Conservation (phyloP, 1,284 basidiomycete genomes). For the Moesziomyces globuligerus region DNA sequence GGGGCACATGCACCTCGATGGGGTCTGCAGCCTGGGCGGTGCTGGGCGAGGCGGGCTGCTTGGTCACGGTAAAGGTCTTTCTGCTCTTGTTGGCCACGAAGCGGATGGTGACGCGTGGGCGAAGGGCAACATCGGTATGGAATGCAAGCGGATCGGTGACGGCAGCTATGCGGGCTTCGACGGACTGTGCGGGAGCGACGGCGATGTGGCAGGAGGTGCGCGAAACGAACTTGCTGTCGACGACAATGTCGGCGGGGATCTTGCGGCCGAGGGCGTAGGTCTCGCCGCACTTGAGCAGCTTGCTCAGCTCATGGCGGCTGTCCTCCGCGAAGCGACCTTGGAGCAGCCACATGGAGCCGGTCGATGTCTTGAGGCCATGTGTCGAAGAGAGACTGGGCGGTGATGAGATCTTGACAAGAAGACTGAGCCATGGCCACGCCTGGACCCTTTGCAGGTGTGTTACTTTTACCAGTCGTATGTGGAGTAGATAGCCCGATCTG, state of each 20-base stretch:
- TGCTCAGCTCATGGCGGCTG: conserved; percentile 36
- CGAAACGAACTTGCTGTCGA: conserved; percentile 55
- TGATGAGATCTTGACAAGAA: not conserved
- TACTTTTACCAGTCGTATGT: conserved; percentile 8
- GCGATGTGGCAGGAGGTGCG: conserved; percentile 40
- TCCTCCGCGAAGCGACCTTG: conserved; percentile 49
- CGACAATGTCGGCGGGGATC: conserved; percentile 54
- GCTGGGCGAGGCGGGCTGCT: conserved; percentile 6
- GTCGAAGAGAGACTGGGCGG: not conserved
- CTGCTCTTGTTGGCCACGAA: conserved; percentile 52
- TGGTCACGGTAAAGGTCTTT: conserved; percentile 29
- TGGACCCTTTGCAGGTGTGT: conserved; percentile 12
- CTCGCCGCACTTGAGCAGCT: conserved; percentile 51
- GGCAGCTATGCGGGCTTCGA: conserved; percentile 4
- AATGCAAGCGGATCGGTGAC: conserved; percentile 20
- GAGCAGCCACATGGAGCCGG: conserved; percentile 49
- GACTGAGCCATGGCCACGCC: too few relatives aligned
- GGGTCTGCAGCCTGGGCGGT: conserved; percentile 4
- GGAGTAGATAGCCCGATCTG: conserved; percentile 6
- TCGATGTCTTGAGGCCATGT: not conserved
- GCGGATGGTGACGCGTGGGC: conserved; percentile 43
- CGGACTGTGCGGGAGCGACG: conserved; percentile 22
- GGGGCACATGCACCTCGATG: conserved; percentile 25
- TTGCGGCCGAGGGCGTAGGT: conserved; percentile 56
- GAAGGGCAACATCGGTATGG: conserved; percentile 17